Conservation (phyloP, 2,329 filamentous ascomycete genomes). For the Exophiala bonariae region DNA sequence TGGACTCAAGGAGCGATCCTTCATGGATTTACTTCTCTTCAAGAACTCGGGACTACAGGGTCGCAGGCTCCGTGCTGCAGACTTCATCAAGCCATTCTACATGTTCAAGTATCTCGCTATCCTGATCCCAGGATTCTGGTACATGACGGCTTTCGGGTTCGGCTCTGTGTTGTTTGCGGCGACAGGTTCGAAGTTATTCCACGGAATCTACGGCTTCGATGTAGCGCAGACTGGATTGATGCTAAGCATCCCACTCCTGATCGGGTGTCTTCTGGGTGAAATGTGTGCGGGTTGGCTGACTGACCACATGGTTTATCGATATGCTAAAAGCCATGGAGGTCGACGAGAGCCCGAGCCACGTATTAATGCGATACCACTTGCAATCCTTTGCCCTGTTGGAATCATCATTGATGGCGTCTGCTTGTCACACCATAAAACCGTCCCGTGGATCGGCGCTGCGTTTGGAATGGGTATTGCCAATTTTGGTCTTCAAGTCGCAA, state of each 20-base stretch:
- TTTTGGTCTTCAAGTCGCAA: slow-evolving; percentile 38
- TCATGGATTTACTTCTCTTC: slow-evolving; percentile 14
- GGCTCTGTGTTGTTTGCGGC: slow-evolving; percentile 30
- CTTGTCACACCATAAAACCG: slow-evolving; percentile 29
- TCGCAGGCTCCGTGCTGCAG: slow-evolving; percentile 20
- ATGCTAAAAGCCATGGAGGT: slow-evolving; percentile 17
- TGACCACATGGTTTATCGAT: slow-evolving; percentile 17
- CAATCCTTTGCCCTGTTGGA: slow-evolving; percentile 29
- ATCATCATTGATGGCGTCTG: slow-evolving; percentile 34
- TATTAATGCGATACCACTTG: slow-evolving; percentile 15
- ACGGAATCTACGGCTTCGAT: slow-evolving; percentile 27
- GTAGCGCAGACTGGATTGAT: slow-evolving; percentile 28
- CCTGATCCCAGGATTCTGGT: slow-evolving; percentile 29
- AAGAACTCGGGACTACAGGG: slow-evolving; percentile 6
- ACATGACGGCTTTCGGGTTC: slow-evolving; percentile 29
- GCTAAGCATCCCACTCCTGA: slow-evolving; percentile 27
- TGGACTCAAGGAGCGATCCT: slow-evolving; percentile 5
- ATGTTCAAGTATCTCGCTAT: slow-evolving; percentile 32
- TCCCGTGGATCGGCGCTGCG: slow-evolving; percentile 34
- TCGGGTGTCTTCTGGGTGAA: slow-evolving; percentile 30
- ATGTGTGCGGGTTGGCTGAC: slow-evolving; percentile 25
- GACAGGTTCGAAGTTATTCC: slow-evolving; percentile 28
- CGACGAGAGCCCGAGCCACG: slow-evolving; percentile 16
- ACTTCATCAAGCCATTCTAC: slow-evolving; percentile 28
- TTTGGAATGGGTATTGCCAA: slow-evolving; percentile 39